These are phyloP conservation scores for Leucogyrophana mollusca DNA, from an alignment of 768 basidiomycete genomes.

Conservation along the genomic window DNA sequence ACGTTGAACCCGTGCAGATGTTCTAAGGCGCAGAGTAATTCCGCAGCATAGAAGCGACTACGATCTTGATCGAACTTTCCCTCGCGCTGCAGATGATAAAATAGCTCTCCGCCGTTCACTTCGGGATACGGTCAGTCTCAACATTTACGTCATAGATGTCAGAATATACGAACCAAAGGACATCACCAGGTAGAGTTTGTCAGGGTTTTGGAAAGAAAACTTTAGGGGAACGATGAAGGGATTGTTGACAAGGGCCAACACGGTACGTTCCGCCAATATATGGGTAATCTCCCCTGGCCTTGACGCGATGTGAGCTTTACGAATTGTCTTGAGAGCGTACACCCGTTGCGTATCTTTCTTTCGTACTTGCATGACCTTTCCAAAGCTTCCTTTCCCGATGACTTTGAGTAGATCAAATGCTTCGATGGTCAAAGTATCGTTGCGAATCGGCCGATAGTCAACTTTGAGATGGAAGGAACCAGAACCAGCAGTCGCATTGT, in stretches of 20 bases:
- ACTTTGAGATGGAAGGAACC: constrained; percentile 97
- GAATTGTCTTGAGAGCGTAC: constrained; percentile 97
- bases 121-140: constrained; percentile 1
- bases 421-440: constrained; percentile 89
- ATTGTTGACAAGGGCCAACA: constrained; percentile 95
- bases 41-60: constrained; percentile 97
- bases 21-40: constrained; percentile 91
- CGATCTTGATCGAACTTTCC: constrained; percentile 94
- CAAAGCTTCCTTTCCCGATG: constrained; percentile 96
- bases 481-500: constrained; percentile 74
- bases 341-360: constrained; percentile 98
- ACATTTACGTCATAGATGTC: neutral
- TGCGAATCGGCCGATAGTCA: constrained; percentile 84
- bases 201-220: constrained; percentile 97
- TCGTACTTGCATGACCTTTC: constrained; percentile 99
- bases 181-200: constrained; percentile 97
- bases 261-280: constrained; percentile 95
- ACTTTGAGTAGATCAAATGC: constrained; percentile 96
- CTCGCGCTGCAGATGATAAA: constrained; percentile 96
- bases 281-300: constrained; percentile 97
- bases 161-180: constrained; percentile 69
- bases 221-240: constrained; percentile 99
- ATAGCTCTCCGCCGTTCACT: constrained; percentile 98
- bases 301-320: constrained; percentile 96
- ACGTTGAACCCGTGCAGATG: constrained; percentile 98